Percentiles rank a stretch among this genome's conserved stretches.
These are phyloP conservation scores for Xylaria sp. DNA, from an alignment of 2,329 filamentous ascomycete species.

Conservation along the genomic window DNA sequence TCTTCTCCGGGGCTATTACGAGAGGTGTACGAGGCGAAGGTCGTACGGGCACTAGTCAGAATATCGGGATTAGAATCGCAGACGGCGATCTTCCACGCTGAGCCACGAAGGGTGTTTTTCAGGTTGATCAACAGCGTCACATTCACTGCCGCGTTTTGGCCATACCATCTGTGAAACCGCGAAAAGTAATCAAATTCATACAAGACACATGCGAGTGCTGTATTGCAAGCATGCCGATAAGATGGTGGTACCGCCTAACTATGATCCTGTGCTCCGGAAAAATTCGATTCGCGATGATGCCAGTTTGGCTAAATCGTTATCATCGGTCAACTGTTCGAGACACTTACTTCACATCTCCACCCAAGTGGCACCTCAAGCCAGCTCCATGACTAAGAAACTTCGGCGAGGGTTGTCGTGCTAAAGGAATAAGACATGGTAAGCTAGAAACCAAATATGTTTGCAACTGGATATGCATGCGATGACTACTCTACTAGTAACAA, in stretches of 20 bases:
- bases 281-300: slow-evolving; percentile 8
- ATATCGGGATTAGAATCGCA: slow-evolving; percentile 11
- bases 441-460: slow-evolving; percentile 17
- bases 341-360: background rate
- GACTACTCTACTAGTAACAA: background rate
- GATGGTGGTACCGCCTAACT: slow-evolving; percentile 27
- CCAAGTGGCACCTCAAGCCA: background rate
- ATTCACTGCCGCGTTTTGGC: background rate
- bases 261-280: background rate
- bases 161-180: background rate
- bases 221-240: slow-evolving; percentile 10
- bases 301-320: background rate
- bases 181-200: slow-evolving; percentile 19
- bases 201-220: slow-evolving; percentile 11
- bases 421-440: background rate
- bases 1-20: background rate
- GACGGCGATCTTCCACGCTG: background rate
- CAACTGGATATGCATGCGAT: background rate
- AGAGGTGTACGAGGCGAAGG: slow-evolving; percentile 15
- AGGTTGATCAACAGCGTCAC: slow-evolving; percentile 1
- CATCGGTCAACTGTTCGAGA: background rate
- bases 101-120: background rate
- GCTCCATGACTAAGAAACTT: background rate
- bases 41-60: slow-evolving; percentile 8
- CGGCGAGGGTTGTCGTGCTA: background rate